Base-by-base conservation (phyloP, 177 flowering plant genomes). In the Vitis hybrid region DNA sequence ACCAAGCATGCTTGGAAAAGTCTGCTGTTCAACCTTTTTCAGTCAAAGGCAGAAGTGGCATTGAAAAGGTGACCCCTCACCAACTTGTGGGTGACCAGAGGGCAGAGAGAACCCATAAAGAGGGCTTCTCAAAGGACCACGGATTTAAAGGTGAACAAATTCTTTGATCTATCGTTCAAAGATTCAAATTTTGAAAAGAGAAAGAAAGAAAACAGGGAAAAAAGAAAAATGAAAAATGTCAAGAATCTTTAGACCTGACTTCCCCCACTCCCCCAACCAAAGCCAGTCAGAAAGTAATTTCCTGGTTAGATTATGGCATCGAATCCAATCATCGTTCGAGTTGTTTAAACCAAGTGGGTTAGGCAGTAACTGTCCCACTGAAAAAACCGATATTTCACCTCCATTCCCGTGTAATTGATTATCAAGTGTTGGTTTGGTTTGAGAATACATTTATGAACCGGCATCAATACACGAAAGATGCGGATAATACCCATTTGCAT, bases 281-380 rank as follows among this genome's bases (percentile, higher is more conserved):
- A 11, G 11, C 57, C 18, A 73, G 68, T 55, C 52, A 68, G 68
- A 74, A 41, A 15, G 41, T 18, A 55, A 65, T 65, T 65, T 70
- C n/a, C 30, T 11, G 51, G 8, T 56, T 50, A 48, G 41, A 64
- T 54, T 68, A 62, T 66, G 32, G 66, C 53, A 73, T 74, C 73
- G 71, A 61, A 76, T 68, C 77, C 79, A 76, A 76, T 76, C 75
- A 63, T 65, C 53, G 11, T 54, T 24, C 13, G 30, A 15, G 17
- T 58, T 67, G 61, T 79, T 70, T 63, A 71, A 41, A 20, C 27
- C 66, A 63, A 70, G 80, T 66, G 77, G 74, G 76, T 77, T 73
- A 69, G 73, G 79, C 68, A 46, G 35, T 66, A 64, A 71, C 58
- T 65, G 41, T 10, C 69, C 57, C 78, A 67, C 73, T 72, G 32